These are phyloP conservation scores for Panicum virgatum DNA, from an alignment of 202 grass and related monocot genomes.

Conservation along the genomic window DNA sequence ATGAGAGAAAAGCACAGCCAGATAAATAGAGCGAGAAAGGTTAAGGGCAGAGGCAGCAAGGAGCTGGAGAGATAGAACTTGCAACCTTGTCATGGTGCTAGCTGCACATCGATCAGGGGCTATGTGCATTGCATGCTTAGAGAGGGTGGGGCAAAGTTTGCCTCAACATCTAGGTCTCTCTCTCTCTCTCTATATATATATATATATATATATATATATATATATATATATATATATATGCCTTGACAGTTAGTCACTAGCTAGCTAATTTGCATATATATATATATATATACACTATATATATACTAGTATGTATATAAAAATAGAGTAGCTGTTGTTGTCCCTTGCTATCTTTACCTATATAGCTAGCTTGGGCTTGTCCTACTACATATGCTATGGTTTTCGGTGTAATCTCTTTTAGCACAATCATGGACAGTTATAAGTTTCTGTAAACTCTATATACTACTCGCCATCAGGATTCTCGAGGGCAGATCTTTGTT, in stretches of 20 bases:
- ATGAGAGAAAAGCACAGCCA: too few relatives aligned
- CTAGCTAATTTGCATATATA: neutral
- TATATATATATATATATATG: too few relatives aligned
- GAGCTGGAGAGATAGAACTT: conserved; percentile 13
- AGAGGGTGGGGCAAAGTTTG: conserved; percentile 23
- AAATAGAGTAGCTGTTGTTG: neutral
- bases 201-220: neutral
- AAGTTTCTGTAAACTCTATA: conserved; percentile 32
- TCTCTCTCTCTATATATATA: neutral
- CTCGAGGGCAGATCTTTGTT: conserved; percentile 33
- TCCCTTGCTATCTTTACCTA: neutral
- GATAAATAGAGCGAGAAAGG: neutral
- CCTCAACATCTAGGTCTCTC: neutral
- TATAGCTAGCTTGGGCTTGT: neutral
- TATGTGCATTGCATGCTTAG: conserved; percentile 26
- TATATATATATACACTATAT: neutral
- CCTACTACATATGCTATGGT: neutral
- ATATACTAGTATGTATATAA: neutral
- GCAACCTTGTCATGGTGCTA: conserved; percentile 27
- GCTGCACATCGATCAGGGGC: neutral
- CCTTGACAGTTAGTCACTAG: conserved; percentile 9
- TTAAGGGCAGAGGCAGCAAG: neutral
- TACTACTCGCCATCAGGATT: conserved; percentile 8
- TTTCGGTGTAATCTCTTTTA: conserved; percentile 23
- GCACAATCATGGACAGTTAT: conserved; percentile 1